Evolutionary conservation across 2,329 filamentous ascomycete species (phyloP).

Genomic region (Neurospora crassa): DNA sequence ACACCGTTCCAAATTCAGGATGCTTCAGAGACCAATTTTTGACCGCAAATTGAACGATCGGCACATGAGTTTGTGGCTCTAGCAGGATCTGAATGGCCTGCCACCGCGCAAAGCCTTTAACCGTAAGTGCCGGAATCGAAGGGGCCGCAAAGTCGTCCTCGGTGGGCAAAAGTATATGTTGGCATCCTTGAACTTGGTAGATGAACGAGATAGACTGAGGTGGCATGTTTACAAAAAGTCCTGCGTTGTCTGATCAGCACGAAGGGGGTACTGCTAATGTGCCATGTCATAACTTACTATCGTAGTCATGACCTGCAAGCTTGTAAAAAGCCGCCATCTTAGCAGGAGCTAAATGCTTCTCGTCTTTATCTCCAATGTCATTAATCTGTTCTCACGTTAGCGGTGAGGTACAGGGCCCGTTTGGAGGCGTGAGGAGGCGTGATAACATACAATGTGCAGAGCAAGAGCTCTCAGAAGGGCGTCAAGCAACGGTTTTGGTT

Average conservation of each 20-base stretch:
- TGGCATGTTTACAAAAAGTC: constrained; percentile 69
- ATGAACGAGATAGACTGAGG: constrained; percentile 76
- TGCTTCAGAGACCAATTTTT: constrained; percentile 67
- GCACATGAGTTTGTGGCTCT: constrained; percentile 78
- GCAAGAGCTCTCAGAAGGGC: constrained; percentile 60
- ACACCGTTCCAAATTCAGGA: constrained; percentile 60
- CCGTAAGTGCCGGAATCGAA: constrained; percentile 71
- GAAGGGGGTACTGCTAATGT: not conserved
- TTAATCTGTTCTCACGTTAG: constrained; percentile 32
- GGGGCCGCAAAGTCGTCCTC: constrained; percentile 65
- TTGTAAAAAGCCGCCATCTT: constrained; percentile 74
- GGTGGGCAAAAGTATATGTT: constrained; percentile 73
- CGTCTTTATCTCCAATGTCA: constrained; percentile 48
- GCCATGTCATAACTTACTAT: constrained; percentile 36
- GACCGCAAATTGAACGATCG: constrained; percentile 73
- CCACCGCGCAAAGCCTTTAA: constrained; percentile 83
- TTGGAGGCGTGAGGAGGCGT: not conserved
- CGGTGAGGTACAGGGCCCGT: constrained; percentile 8
- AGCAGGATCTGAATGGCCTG: constrained; percentile 84
- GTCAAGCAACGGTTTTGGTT: constrained; percentile 56
- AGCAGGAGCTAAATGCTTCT: constrained; percentile 47
- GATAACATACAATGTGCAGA: constrained; percentile 55
- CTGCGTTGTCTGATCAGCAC: constrained; percentile 24
- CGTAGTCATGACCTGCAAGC: constrained; percentile 65
- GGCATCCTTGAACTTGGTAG: constrained; percentile 83